These are phyloP conservation scores for Oryza glaberrima DNA, from an alignment of 176 grass and related monocot species.

Conservation along the genomic window DNA sequence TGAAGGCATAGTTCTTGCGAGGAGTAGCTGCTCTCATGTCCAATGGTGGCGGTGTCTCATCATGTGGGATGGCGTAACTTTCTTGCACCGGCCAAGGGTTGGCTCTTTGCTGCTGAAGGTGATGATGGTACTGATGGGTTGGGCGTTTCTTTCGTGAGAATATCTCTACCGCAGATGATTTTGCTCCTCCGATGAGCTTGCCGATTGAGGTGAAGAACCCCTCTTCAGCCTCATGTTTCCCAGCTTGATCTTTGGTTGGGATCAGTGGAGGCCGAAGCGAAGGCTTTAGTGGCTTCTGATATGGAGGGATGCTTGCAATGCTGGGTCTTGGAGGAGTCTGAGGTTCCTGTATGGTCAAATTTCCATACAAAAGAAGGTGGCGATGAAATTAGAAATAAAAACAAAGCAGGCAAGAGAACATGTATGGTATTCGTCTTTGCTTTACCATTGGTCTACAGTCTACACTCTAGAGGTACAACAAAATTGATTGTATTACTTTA, in stretches of 20 bases:
- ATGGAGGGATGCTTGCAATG: constrained; percentile 62
- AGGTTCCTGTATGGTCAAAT: constrained; percentile 57
- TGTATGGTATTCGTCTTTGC: not conserved
- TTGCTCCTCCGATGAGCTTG: constrained; percentile 76
- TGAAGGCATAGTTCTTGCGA: constrained; percentile 76
- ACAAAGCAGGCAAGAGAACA: not conserved
- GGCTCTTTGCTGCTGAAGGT: constrained; percentile 46
- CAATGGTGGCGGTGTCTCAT: constrained; percentile 65
- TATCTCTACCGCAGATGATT: constrained; percentile 63
- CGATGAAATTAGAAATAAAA: constrained; percentile 19
- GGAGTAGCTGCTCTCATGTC: constrained; percentile 73
- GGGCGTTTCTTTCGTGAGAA: constrained; percentile 66
- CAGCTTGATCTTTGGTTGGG: constrained; percentile 57
- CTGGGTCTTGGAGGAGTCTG: constrained; percentile 43
- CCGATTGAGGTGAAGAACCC: constrained; percentile 73
- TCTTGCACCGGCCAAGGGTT: constrained; percentile 79
- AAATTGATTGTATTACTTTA: not conserved
- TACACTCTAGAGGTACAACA: not conserved
- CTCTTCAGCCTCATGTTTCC: constrained; percentile 65
- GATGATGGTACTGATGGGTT: constrained; percentile 50
- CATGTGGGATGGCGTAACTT: constrained; percentile 80
- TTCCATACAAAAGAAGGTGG: constrained; percentile 8
- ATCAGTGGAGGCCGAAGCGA: constrained; percentile 68
- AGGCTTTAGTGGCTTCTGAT: constrained; percentile 67
- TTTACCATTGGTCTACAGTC: constrained; percentile 18